A percentile compares a stretch with the other conserved stretches of the same genome.
Conservation (phyloP, 1,284 basidiomycete species). For the Cryptococcus maquisensis region DNA sequence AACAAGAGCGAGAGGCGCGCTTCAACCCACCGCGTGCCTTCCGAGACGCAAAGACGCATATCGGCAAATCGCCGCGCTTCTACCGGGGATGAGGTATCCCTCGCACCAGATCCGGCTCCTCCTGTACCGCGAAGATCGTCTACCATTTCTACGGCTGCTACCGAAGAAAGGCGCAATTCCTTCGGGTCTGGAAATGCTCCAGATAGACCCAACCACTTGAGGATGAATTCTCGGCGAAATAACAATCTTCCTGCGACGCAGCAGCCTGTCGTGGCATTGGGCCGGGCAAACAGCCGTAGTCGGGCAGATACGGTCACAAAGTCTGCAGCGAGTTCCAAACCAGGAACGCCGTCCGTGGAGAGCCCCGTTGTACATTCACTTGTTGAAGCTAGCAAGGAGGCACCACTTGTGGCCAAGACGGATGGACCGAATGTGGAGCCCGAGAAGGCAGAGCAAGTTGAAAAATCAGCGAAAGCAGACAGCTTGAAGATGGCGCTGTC, state of each 20-base stretch:
- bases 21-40: conserved; percentile 18
- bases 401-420: neutral
- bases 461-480: neutral
- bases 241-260: conserved; percentile 26
- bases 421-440: conserved; percentile 2
- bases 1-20: conserved; percentile 27
- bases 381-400: neutral
- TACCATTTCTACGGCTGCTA: conserved; percentile 15
- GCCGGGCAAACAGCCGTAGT: conserved; percentile 34
- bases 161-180: conserved; percentile 10
- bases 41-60: conserved; percentile 15
- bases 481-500: too few relatives aligned
- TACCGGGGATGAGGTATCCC: conserved; percentile 11
- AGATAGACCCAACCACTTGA: conserved; percentile 1
- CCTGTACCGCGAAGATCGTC: conserved; percentile 24
- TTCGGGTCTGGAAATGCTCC: neutral
- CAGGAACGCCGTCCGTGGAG: conserved; percentile 2
- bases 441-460: neutral
- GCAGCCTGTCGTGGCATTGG: conserved; percentile 32
- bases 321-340: conserved; percentile 1
- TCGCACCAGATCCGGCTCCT: conserved; percentile 3
- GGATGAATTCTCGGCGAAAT: conserved; percentile 17
- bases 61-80: conserved; percentile 22
- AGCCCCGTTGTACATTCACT: conserved; percentile 12
- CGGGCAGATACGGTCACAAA: conserved; percentile 28